Conservation (phyloP, 805 yeast genomes). For the Wickerhamomyces alni region DNA sequence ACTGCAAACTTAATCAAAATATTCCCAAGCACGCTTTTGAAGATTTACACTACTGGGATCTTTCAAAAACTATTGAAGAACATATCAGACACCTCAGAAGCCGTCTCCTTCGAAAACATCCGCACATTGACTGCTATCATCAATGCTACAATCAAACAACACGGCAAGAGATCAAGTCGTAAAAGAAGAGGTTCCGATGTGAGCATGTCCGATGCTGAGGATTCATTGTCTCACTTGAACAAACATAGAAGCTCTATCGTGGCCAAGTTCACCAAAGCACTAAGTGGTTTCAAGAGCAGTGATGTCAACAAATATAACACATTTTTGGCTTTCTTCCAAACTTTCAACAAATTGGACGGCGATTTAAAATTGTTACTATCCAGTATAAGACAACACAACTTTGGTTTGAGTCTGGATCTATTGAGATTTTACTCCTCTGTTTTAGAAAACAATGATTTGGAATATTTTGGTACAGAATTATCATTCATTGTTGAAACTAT, state of each 20-base stretch:
- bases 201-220: constrained; percentile 30
- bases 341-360: constrained; percentile 15
- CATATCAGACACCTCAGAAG: constrained; percentile 38
- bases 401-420: constrained; percentile 26
- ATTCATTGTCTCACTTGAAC: constrained; percentile 17
- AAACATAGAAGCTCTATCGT: constrained; percentile 17
- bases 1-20: constrained; percentile 31
- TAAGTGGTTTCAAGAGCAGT: constrained; percentile 21
- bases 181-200: constrained; percentile 33
- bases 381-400: constrained; percentile 20
- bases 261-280: constrained; percentile 19
- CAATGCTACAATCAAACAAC: constrained; percentile 16
- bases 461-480: constrained; percentile 26
- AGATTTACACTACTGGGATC: constrained; percentile 26
- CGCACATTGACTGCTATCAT: constrained; percentile 38
- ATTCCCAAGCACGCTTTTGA: constrained; percentile 31
- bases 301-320: constrained; percentile 18
- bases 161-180: constrained; percentile 20
- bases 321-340: constrained; percentile 21
- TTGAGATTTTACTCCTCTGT: constrained; percentile 31
- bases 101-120: constrained; percentile 46
- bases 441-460: constrained; percentile 25
- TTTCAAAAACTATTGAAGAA: constrained; percentile 29
- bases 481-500: constrained; percentile 23
- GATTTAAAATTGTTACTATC: constrained; percentile 17